Evolutionary conservation across 257 asterid genomes (phyloP).

Genomic region (Eustoma russellianum): DNA sequence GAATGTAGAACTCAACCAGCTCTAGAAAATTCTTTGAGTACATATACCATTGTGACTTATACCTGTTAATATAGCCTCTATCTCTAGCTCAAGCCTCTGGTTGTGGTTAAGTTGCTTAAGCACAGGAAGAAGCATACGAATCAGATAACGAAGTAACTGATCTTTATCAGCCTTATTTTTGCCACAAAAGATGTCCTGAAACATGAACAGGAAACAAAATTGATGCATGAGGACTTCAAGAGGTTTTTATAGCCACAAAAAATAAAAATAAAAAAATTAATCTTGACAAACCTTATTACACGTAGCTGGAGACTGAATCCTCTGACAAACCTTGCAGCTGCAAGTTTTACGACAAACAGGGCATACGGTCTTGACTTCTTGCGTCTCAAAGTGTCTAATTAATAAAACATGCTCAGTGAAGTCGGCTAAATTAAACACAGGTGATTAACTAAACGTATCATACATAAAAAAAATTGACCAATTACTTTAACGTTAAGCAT

Average conservation of each 20-base stretch:
- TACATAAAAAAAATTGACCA: no score
- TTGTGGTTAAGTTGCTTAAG: conserved; percentile 57
- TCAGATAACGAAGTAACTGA: conserved; percentile 60
- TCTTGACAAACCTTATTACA: conserved; percentile 51
- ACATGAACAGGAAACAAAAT: conserved; percentile 12
- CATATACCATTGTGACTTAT: conserved; percentile 1
- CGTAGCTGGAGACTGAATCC: conserved; percentile 26
- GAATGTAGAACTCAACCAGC: background rate
- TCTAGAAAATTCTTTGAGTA: background rate
- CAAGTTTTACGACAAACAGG: conserved; percentile 77
- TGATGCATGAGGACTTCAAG: conserved; percentile 7
- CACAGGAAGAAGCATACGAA: conserved; percentile 68
- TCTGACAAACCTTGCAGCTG: conserved; percentile 62
- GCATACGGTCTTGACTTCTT: conserved; percentile 61
- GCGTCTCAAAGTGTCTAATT: conserved; percentile 58
- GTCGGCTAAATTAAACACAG: no score
- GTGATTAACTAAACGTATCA: no score
- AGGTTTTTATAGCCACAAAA: background rate
- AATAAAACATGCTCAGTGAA: background rate
- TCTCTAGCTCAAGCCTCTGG: conserved; percentile 60
- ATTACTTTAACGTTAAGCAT: no score
- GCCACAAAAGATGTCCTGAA: conserved; percentile 50
- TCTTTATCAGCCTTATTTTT: conserved; percentile 46
- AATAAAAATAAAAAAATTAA: conserved; percentile 10
- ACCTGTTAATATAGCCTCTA: conserved; percentile 71